Percentiles rank a stretch among this genome's conserved stretches.
Evolutionary conservation across 2,329 filamentous ascomycete genomes (phyloP).

Genomic region (Botrytis medusae): DNA sequence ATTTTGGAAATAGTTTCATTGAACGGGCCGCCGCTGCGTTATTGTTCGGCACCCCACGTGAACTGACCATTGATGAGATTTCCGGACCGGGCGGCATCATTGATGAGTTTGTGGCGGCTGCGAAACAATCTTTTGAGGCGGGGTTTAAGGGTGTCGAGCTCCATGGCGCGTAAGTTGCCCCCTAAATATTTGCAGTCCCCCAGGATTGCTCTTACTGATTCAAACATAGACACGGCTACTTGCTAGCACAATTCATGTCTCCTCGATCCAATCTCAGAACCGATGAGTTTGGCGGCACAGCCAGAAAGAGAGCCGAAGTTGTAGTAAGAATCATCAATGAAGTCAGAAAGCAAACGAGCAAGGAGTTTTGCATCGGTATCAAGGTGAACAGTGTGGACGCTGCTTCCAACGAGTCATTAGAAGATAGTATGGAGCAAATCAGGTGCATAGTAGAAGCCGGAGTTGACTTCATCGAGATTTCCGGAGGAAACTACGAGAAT

Average conservation of each 20-base stretch:
- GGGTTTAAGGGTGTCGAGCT: constrained; percentile 56
- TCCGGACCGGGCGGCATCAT: constrained; percentile 40
- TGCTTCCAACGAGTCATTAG: constrained; percentile 42
- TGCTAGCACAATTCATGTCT: constrained; percentile 68
- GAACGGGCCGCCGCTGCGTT: constrained; percentile 38
- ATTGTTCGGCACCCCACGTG: constrained; percentile 54
- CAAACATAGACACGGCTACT: constrained; percentile 63
- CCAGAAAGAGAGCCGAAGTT: constrained; percentile 69
- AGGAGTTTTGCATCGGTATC: constrained; percentile 50
- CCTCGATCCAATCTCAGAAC: constrained; percentile 66
- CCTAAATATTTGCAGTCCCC: constrained; percentile 38
- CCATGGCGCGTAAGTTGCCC: constrained; percentile 38
- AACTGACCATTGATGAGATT: constrained; percentile 56
- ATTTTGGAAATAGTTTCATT: constrained; percentile 44
- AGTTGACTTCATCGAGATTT: constrained; percentile 68
- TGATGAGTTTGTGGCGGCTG: constrained; percentile 52
- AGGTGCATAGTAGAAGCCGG: constrained; percentile 48
- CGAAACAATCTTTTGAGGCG: constrained; percentile 49
- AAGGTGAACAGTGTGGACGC: constrained; percentile 60
- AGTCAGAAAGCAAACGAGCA: constrained; percentile 45
- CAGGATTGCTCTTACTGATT: constrained; percentile 39
- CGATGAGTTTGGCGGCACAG: constrained; percentile 66
- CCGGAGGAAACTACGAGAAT: constrained; percentile 60
- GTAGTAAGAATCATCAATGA: constrained; percentile 65
- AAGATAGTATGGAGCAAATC: constrained; percentile 60